Conservation (phyloP, 192 early-diverging fungal species). For the Ambispora gerdemannii region DNA sequence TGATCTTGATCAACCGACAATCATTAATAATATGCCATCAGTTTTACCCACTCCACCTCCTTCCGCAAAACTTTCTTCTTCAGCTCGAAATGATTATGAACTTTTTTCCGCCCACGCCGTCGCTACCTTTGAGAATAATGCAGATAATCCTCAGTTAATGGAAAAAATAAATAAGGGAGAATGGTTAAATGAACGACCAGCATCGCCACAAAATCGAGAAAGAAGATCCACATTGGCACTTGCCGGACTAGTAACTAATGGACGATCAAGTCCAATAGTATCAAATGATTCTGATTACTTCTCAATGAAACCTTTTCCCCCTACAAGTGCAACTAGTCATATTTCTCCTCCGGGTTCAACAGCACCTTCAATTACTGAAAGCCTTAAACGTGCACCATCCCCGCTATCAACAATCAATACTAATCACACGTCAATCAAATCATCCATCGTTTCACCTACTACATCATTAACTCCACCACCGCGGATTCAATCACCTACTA, state of each 20-base stretch:
- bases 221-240: neutral
- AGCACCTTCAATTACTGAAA: conserved; percentile 1
- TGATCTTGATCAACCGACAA: too few relatives aligned
- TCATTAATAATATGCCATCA: too few relatives aligned
- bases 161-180: neutral
- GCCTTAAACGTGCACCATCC: neutral
- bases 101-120: too few relatives aligned
- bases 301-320: neutral
- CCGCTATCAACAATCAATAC: neutral
- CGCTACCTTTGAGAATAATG: too few relatives aligned
- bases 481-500: conserved; percentile 12
- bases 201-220: conserved; percentile 9
- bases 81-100: too few relatives aligned
- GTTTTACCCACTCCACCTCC: neutral
- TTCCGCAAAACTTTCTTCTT: neutral
- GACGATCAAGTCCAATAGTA: neutral
- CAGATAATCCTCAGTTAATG: too few relatives aligned
- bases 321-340: too few relatives aligned
- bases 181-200: conserved; percentile 13
- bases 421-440: too few relatives aligned
- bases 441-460: too few relatives aligned
- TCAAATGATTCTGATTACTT: neutral
- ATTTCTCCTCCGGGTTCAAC: neutral
- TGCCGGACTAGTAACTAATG: neutral
- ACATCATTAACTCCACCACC: conserved; percentile 16